phyloP scores from a whole-genome alignment of 78 protist species.

The Guillardia theta region DNA sequence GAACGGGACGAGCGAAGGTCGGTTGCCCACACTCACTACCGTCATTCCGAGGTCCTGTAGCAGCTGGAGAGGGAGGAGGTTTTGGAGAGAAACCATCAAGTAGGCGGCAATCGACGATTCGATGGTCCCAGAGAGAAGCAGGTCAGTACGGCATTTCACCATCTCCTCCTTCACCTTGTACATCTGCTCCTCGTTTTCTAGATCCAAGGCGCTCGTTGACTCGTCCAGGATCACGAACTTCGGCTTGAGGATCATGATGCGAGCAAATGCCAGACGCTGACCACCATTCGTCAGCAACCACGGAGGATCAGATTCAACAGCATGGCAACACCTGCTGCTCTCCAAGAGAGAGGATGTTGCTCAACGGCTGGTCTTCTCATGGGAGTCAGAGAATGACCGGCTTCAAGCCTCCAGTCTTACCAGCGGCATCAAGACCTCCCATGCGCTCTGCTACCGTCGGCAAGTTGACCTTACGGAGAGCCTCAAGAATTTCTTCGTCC shows the following conservation, averaged over 20 bases:
- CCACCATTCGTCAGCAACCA: background rate
- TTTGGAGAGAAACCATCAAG: background rate
- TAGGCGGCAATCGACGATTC: background rate
- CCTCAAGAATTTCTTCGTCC: background rate
- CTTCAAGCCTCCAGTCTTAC: too few relatives aligned
- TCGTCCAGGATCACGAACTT: background rate
- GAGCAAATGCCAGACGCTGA: slow-evolving; percentile 10
- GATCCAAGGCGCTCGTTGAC: background rate
- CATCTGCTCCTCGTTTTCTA: background rate
- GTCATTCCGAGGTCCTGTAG: background rate
- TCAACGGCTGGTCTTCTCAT: too few relatives aligned
- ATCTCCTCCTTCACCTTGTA: background rate
- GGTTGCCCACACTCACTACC: background rate
- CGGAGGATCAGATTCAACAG: background rate
- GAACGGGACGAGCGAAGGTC: background rate
- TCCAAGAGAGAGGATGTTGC: slow-evolving; percentile 41
- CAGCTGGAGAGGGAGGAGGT: background rate
- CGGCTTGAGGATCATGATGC: background rate
- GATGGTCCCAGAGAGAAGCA: background rate
- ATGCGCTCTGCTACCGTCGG: background rate
- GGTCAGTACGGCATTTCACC: background rate
- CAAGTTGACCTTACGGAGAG: background rate
- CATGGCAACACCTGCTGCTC: slow-evolving; percentile 45
- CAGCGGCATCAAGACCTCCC: background rate
- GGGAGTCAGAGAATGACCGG: too few relatives aligned